These are phyloP conservation scores for Zygoascus bituminiphila DNA, from an alignment of 805 yeast genomes.

Conservation along the genomic window DNA sequence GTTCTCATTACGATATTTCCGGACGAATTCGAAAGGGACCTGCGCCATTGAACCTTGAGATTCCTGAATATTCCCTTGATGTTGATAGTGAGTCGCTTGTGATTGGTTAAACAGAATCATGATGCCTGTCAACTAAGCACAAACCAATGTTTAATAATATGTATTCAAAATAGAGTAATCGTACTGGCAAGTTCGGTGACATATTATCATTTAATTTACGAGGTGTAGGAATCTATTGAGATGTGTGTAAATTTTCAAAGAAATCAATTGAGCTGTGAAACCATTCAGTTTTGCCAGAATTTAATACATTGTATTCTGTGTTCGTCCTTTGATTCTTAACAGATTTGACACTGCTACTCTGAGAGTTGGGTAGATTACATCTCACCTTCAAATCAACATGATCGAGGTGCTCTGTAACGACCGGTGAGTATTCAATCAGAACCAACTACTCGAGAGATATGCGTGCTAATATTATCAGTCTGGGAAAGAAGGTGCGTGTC, in stretches of 20 bases:
- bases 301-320: too few species aligned
- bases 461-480: conserved; percentile 32
- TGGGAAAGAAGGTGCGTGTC: conserved; percentile 82
- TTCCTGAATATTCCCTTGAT: conserved; percentile 80
- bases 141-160: not conserved
- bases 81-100: too few species aligned
- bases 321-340: too few species aligned
- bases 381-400: conserved; percentile 32
- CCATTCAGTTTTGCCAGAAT: too few species aligned
- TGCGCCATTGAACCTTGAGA: conserved; percentile 97
- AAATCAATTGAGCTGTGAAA: too few species aligned
- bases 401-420: conserved; percentile 69
- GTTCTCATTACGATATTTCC: conserved; percentile 99
- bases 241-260: too few species aligned
- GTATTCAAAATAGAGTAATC: not conserved
- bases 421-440: conserved; percentile 32
- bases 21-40: conserved; percentile 99
- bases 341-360: too few species aligned
- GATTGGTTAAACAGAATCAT: too few species aligned
- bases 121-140: too few species aligned
- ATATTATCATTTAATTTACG: not conserved
- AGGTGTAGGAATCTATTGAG: not conserved
- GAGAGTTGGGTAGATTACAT: too few species aligned
- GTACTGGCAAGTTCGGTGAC: not conserved
- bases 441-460: not conserved